Conservation (phyloP, 306 rosid species). For the Vigna reflexopilosa region DNA sequence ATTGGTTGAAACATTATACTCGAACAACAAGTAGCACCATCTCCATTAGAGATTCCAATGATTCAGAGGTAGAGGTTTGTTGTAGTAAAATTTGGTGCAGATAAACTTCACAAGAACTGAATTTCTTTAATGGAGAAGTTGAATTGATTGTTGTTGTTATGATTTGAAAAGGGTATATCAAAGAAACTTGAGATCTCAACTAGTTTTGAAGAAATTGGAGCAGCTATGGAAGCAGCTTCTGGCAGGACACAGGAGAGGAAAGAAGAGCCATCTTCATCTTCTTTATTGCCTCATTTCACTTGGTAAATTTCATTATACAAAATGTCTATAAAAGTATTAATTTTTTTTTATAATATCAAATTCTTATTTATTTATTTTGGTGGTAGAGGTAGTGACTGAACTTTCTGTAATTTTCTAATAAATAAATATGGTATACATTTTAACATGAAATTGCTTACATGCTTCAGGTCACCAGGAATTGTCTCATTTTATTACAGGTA, state of each 20-base stretch:
- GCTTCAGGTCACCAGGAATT: slow-evolving; percentile 78
- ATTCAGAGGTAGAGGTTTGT: slow-evolving; percentile 61
- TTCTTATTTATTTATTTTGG: not conserved
- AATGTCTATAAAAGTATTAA: no score
- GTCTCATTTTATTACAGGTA: slow-evolving; percentile 76
- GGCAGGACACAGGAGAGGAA: slow-evolving; percentile 44
- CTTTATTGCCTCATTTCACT: slow-evolving; percentile 46
- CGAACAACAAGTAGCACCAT: slow-evolving; percentile 60
- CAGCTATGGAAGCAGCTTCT: slow-evolving; percentile 66
- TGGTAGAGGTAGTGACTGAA: not conserved
- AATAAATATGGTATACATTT: slow-evolving; percentile 23
- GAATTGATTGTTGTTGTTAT: slow-evolving; percentile 45
- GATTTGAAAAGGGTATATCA: slow-evolving; percentile 50
- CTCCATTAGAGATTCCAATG: slow-evolving; percentile 58
- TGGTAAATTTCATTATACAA: slow-evolving; percentile 56
- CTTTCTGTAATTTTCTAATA: slow-evolving; percentile 33
- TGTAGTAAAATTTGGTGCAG: not conserved
- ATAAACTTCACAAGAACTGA: not conserved
- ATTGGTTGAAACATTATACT: slow-evolving; percentile 68
- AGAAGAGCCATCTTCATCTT: slow-evolving; percentile 54
- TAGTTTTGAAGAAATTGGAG: slow-evolving; percentile 72
- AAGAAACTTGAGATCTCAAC: slow-evolving; percentile 56
- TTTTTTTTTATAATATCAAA: not conserved
- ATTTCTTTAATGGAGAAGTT: slow-evolving; percentile 21
- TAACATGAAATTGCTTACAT: slow-evolving; percentile 47